These are phyloP conservation scores for Sarocladium strictum DNA, from an alignment of 2,329 filamentous ascomycete species.

Conservation along the genomic window DNA sequence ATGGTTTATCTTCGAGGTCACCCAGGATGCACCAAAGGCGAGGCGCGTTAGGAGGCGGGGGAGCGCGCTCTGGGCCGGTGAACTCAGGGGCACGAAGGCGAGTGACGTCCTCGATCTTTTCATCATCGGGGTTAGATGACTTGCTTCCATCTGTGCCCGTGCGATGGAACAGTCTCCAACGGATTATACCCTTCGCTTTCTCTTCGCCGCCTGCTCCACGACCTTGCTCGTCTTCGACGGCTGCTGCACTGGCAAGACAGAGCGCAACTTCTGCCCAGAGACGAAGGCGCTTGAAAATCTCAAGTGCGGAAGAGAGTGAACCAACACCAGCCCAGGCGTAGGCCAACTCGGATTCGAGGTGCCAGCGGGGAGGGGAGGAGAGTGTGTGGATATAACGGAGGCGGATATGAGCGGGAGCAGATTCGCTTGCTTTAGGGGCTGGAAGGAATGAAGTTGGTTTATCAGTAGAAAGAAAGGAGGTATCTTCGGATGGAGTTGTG, in stretches of 20 bases:
- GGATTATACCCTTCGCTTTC: constrained; percentile 71
- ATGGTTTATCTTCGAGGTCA: constrained; percentile 71
- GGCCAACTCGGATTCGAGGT: constrained; percentile 87
- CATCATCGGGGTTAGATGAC: constrained; percentile 39
- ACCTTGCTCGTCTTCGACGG: constrained; percentile 51
- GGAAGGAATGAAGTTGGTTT: constrained; percentile 77
- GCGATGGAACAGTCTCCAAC: constrained; percentile 71
- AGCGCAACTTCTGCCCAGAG: constrained; percentile 95
- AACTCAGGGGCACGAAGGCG: constrained; percentile 49
- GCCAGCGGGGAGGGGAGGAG: constrained; percentile 82
- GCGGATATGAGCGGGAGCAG: constrained; percentile 69
- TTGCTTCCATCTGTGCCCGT: constrained; percentile 30
- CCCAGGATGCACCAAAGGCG: constrained; percentile 90
- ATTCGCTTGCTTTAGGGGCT: constrained; percentile 66
- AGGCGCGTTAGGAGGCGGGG: constrained; percentile 74
- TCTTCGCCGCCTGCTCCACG: constrained; percentile 61
- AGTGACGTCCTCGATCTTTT: constrained; percentile 46
- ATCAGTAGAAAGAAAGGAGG: constrained; percentile 13
- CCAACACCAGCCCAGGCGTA: constrained; percentile 88
- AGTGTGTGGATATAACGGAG: constrained; percentile 80
- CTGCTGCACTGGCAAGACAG: constrained; percentile 64
- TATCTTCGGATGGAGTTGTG: constrained; percentile 28
- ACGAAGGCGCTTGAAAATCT: constrained; percentile 89
- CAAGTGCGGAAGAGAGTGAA: constrained; percentile 80
- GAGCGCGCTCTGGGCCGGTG: constrained; percentile 57